Percentiles rank a stretch among this genome's conserved stretches.
Evolutionary conservation across 345 rosid species (phyloP).

Genomic region (Euphorbia tirucalli): DNA sequence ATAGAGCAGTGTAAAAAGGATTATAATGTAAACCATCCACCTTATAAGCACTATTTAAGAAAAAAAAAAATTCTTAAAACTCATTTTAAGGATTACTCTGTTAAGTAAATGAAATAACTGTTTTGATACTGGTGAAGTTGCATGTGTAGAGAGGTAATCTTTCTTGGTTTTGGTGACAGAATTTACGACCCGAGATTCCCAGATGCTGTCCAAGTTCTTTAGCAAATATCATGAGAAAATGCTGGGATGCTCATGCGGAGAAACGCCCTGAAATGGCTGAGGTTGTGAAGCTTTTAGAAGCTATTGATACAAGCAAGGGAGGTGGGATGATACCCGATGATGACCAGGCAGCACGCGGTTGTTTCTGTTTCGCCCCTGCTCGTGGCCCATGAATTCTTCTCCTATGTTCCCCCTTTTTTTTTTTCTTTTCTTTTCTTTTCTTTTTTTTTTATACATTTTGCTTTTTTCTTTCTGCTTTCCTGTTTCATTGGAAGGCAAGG

Average conservation of each 20-base stretch:
- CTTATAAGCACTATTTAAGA: no score
- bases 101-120: no score
- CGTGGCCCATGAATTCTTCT: slow-evolving; percentile 67
- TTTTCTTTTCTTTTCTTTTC: background rate
- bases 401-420: background rate
- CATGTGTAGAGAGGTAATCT: background rate
- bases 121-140: no score
- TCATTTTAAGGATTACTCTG: no score
- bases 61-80: background rate
- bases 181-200: slow-evolving; percentile 81
- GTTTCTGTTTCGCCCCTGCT: slow-evolving; percentile 67
- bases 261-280: slow-evolving; percentile 86
- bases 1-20: no score
- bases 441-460: no score
- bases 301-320: slow-evolving; percentile 77
- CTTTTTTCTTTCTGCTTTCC: background rate
- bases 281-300: slow-evolving; percentile 79
- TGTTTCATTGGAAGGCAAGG: background rate
- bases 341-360: slow-evolving; percentile 47
- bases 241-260: slow-evolving; percentile 78
- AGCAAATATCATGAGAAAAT: slow-evolving; percentile 66
- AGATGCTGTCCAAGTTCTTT: slow-evolving; percentile 77
- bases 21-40: no score
- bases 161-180: slow-evolving; percentile 40
- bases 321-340: slow-evolving; percentile 97